Base-by-base conservation (phyloP, 2,329 filamentous ascomycete genomes). In the Cercospora zeina region DNA sequence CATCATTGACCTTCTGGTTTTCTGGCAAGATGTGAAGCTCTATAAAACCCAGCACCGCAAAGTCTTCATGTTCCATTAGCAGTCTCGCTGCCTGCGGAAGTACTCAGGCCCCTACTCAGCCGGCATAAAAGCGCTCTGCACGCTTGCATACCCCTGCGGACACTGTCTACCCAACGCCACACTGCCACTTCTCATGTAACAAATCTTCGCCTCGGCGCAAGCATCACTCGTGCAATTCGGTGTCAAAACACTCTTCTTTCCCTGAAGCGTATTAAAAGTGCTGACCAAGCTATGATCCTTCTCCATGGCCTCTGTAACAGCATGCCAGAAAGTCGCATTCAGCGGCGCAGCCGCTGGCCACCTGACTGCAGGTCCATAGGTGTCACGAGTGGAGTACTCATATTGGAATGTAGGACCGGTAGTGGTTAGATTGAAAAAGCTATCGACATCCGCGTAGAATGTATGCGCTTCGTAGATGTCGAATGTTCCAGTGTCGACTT, bases 251-350 rank as follows among this genome's bases (percentile, higher is more conserved):
- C 81, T 83, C 62, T 71, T 77, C 72, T 84, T 84, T 0, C 83
- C 82, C 68, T 85, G 79, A 37, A 78, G 80, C 0, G 74, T 78
- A 65, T 84, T 85, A 60, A 83, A 81, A 39, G 74, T 69, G 36
- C 72, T 76, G 6, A 83, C 82, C n/a, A 87, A 74, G 2, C 69
- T 76, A 3, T 74, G 71, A 58, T 85, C 78, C 30, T 67, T 72
- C 69, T 83, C 81, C 82, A 85, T 85, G 1, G 80, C 81, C 66
- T 83, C 82, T 0, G 83, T 85, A 4, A 85, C 80, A 11, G 72
- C 72, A 62, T 86, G 83, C 84, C 83, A 86, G 70, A 85, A 86
- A 0, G 82, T 85, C 0, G 81, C 82, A 63, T 86, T 85, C 37
- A 86, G 71, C 2, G 83, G 83, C 0, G 80, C 82, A 49, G 77